Evolutionary conservation across 2,329 filamentous ascomycete genomes (phyloP).

Genomic region (Alternaria novae-zelandiae): DNA sequence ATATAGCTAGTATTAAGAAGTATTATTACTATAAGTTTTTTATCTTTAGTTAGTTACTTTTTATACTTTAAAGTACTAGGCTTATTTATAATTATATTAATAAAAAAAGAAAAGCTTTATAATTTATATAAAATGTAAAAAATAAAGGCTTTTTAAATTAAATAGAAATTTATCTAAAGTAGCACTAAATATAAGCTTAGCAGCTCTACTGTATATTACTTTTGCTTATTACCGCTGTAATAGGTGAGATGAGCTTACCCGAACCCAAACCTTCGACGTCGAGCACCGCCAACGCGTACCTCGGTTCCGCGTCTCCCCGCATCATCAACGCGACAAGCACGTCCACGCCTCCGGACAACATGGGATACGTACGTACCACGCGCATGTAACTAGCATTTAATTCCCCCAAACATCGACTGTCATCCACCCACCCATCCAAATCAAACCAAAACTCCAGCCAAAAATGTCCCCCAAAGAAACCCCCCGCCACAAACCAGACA

Average conservation of each 20-base stretch:
- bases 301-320: conserved; percentile 14
- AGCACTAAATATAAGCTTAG: too few relatives aligned
- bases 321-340: not conserved
- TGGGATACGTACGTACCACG: not conserved
- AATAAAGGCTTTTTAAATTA: too few relatives aligned
- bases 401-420: not conserved
- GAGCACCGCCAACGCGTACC: conserved; percentile 1
- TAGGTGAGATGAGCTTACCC: not conserved
- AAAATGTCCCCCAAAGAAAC: conserved; percentile 9
- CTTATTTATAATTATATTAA: too few relatives aligned
- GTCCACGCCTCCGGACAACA: not conserved
- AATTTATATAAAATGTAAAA: too few relatives aligned
- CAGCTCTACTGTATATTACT: too few relatives aligned
- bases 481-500: conserved; percentile 27
- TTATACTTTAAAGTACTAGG: too few relatives aligned
- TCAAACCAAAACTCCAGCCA: not conserved
- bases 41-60: too few relatives aligned
- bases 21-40: too few relatives aligned
- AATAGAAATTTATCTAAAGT: too few relatives aligned
- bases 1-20: too few relatives aligned
- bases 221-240: too few relatives aligned
- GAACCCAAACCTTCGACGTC: not conserved
- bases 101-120: too few relatives aligned
- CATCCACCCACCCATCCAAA: not conserved
- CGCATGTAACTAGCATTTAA: not conserved